Evolutionary conservation across 805 yeast species (phyloP), one percentile per base, ranked within the genome.

Genomic region (Ogataea chonburiensis): DNA sequence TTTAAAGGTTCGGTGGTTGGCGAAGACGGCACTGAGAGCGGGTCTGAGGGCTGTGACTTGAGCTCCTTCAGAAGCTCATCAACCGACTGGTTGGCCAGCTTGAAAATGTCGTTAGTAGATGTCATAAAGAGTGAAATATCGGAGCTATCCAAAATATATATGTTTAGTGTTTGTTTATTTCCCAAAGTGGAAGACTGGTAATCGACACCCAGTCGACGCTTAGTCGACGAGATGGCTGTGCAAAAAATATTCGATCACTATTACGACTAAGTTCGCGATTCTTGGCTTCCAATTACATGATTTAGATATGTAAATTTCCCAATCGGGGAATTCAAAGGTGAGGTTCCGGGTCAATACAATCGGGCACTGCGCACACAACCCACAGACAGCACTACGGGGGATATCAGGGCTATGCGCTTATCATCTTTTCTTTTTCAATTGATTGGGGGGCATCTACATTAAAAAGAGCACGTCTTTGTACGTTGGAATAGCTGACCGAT

Each of bases 31-130:
- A 11, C 19, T 17, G 24, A 15, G 9, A 24, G 13, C 9, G 24
- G 33, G 17, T 34, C 40, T n/a, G 45, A 41, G 5, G 55, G 31
- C 13, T 43, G 42, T 3, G 42, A 29, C 25, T 42, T 38, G 16
- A 56, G 52, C 33, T 59, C 64, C 41, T 58, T 56, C 13, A 67
- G 39, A 9, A 67, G 51, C 29, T 65, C 67, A 33, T 66, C 70
- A 8, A 66, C 70, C 1, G 70, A 65, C 30, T 59, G 61, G 41
- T 59, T 58, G 11, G 57, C 57, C 23, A 47, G 39, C 19, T 42
- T 51, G 45, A 60, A 56, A 15, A 56, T 45, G 19, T 53, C 57
- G 13, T 44, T 17, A 17, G 40, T 25, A 25, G 33, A 28, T 13
- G 41, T 37, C 41, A 31, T 37, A 17, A 19, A 7, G 22, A 22